Conservation (phyloP, 192 early-diverging fungal species). For the Linnemannia elongata region DNA sequence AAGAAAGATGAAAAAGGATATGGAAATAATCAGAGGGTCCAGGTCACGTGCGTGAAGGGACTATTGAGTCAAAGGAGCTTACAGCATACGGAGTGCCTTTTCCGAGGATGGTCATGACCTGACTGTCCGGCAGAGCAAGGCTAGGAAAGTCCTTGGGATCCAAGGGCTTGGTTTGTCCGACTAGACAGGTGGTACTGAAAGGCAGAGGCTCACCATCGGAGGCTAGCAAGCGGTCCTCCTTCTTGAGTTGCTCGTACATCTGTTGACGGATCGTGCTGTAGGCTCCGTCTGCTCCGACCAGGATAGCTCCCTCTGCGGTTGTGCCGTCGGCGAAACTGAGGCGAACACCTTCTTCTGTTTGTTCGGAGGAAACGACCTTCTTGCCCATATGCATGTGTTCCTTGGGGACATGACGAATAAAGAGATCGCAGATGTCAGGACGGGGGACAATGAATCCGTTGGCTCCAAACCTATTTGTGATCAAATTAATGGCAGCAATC, state of each 20-base stretch:
- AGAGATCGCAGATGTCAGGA: slow-evolving; percentile 18
- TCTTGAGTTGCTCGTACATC: slow-evolving; percentile 9
- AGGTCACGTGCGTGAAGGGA: not conserved
- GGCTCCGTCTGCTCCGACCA: slow-evolving; percentile 54
- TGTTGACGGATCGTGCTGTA: slow-evolving; percentile 31
- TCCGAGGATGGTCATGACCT: not conserved
- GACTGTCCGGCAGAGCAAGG: not conserved
- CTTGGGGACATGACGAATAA: not conserved
- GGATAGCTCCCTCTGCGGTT: slow-evolving; percentile 18
- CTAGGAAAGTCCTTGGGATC: slow-evolving; percentile 18
- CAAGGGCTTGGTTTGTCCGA: slow-evolving; percentile 15
- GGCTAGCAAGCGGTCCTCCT: not conserved
- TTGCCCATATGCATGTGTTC: slow-evolving; percentile 33
- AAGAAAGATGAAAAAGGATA: too few species aligned
- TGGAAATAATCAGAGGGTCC: not conserved
- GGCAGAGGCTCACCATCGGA: slow-evolving; percentile 11
- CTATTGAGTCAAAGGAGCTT: not conserved
- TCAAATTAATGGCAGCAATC: not conserved
- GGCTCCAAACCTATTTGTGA: slow-evolving; percentile 11
- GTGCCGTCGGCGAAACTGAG: slow-evolving; percentile 27
- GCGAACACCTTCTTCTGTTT: slow-evolving; percentile 30
- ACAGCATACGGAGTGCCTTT: slow-evolving; percentile 17
- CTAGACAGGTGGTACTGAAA: slow-evolving; percentile 3
- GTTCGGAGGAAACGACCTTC: not conserved
- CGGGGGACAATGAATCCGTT: not conserved